A percentile compares a stretch with the other conserved stretches of the same genome.
phyloP scores from a whole-genome alignment of 352 stramenopile species.

The Pythium phragmiticola region DNA sequence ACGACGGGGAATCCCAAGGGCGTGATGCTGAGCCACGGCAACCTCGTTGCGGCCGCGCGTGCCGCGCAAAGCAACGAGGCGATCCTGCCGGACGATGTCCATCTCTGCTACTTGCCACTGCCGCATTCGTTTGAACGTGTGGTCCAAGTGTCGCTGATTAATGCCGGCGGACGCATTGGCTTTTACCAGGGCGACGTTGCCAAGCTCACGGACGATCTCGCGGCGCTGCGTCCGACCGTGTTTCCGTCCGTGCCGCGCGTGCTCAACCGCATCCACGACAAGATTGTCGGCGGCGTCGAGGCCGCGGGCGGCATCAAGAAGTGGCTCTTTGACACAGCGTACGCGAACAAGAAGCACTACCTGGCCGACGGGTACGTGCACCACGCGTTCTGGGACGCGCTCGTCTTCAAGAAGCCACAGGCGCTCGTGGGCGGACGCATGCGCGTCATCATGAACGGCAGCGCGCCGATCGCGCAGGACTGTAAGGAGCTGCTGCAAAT shows the following conservation, averaged over 20 bases:
- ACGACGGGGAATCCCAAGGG: conserved; percentile 79
- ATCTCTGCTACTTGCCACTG: conserved; percentile 91
- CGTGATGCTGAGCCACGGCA: conserved; percentile 61
- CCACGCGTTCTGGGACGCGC: conserved; percentile 89
- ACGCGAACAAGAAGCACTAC: conserved; percentile 40
- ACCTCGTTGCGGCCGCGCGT: conserved; percentile 40
- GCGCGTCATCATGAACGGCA: conserved; percentile 92
- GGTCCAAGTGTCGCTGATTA: conserved; percentile 85
- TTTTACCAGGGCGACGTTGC: conserved; percentile 82
- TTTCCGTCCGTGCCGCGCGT: conserved; percentile 92
- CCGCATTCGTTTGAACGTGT: conserved; percentile 95
- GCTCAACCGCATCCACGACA: conserved; percentile 86
- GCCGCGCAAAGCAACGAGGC: conserved; percentile 25
- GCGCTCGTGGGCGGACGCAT: conserved; percentile 86
- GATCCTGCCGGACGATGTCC: conserved; percentile 25
- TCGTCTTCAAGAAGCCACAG: conserved; percentile 96
- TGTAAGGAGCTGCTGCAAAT: conserved; percentile 95
- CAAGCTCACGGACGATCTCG: conserved; percentile 91
- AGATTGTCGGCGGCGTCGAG: conserved; percentile 56
- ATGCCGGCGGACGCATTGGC: conserved; percentile 66
- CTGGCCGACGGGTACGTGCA: conserved; percentile 33
- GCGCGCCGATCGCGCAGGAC: conserved; percentile 88
- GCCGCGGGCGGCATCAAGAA: conserved; percentile 33
- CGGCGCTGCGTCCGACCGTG: conserved; percentile 86
- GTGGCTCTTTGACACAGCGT: conserved; percentile 35